phyloP scores from a whole-genome alignment of 768 basidiomycete species.

The Pleurotus salmoneostramineus region DNA sequence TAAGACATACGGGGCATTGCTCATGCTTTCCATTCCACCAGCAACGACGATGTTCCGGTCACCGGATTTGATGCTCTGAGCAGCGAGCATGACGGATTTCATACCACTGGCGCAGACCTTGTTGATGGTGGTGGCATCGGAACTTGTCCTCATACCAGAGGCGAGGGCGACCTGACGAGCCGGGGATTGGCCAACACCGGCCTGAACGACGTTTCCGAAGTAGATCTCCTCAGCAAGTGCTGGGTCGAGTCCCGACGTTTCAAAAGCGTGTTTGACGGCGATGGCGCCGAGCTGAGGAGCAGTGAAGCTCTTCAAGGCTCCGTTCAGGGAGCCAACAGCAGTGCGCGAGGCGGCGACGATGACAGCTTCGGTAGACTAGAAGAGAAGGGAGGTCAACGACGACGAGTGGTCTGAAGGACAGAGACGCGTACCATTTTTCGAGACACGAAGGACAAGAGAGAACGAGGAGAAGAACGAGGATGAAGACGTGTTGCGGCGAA shows the following conservation, averaged over 20 bases:
- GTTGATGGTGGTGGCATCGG: slow-evolving; percentile 98
- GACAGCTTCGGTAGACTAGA: slow-evolving; percentile 66
- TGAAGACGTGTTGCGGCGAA: slow-evolving; percentile 35
- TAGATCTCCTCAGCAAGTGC: slow-evolving; percentile 90
- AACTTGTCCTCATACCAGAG: slow-evolving; percentile 77
- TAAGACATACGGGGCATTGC: slow-evolving; percentile 86
- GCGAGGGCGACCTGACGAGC: slow-evolving; percentile 94
- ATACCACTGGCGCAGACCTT: slow-evolving; percentile 99
- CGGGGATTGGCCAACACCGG: slow-evolving; percentile 96
- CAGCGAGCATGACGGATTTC: slow-evolving; percentile 92
- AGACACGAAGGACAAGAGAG: slow-evolving; percentile 30
- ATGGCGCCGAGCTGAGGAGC: slow-evolving; percentile 88
- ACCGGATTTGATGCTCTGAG: slow-evolving; percentile 86
- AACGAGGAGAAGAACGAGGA: slow-evolving; percentile 32
- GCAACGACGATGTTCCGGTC: slow-evolving; percentile 85
- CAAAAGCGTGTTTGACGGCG: slow-evolving; percentile 89
- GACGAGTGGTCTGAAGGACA: neutral
- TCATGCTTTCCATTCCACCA: slow-evolving; percentile 99
- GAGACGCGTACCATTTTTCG: slow-evolving; percentile 48
- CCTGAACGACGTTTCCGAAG: slow-evolving; percentile 97
- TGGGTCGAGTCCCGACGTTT: slow-evolving; percentile 75
- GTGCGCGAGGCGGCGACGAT: slow-evolving; percentile 94
- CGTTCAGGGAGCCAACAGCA: slow-evolving; percentile 91
- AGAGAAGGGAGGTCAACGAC: neutral
- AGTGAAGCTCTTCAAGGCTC: slow-evolving; percentile 80